Evolutionary conservation across 2,329 filamentous ascomycete species (phyloP).

Genomic region (Penicillium hesseltinei): DNA sequence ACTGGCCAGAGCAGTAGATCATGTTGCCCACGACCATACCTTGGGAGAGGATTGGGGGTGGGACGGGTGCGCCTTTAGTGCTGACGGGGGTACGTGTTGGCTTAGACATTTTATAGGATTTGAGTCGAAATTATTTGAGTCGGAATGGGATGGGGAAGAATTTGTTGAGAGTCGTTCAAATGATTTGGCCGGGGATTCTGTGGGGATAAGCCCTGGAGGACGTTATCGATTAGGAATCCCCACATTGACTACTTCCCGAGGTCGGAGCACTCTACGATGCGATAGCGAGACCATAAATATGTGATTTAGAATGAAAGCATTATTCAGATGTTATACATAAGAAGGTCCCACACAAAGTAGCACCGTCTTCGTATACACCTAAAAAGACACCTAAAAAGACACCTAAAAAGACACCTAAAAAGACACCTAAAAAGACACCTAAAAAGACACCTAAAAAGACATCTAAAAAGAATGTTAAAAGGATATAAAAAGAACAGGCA

Average conservation of each 20-base stretch:
- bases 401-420: too few relatives aligned
- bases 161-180: neutral
- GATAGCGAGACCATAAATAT: neutral
- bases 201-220: neutral
- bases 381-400: too few relatives aligned
- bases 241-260: neutral
- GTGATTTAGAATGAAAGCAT: neutral
- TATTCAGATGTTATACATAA: too few relatives aligned
- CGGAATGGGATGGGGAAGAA: neutral
- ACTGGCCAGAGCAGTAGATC: slow-evolving; percentile 65
- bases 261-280: neutral
- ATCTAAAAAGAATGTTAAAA: too few relatives aligned
- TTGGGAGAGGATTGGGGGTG: slow-evolving; percentile 55
- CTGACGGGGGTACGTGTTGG: slow-evolving; percentile 31
- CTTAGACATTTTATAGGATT: slow-evolving; percentile 7
- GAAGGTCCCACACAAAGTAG: too few relatives aligned
- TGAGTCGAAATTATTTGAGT: neutral
- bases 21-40: slow-evolving; percentile 60
- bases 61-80: slow-evolving; percentile 48
- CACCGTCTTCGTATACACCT: too few relatives aligned
- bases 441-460: too few relatives aligned
- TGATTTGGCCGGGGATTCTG: neutral
- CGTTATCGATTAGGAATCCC: neutral
- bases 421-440: too few relatives aligned
- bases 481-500: too few relatives aligned